A percentile compares a stretch with the other conserved stretches of the same genome.
These are phyloP conservation scores for Ascochyta rabiei DNA, from an alignment of 2,329 filamentous ascomycete genomes.

Conservation along the genomic window DNA sequence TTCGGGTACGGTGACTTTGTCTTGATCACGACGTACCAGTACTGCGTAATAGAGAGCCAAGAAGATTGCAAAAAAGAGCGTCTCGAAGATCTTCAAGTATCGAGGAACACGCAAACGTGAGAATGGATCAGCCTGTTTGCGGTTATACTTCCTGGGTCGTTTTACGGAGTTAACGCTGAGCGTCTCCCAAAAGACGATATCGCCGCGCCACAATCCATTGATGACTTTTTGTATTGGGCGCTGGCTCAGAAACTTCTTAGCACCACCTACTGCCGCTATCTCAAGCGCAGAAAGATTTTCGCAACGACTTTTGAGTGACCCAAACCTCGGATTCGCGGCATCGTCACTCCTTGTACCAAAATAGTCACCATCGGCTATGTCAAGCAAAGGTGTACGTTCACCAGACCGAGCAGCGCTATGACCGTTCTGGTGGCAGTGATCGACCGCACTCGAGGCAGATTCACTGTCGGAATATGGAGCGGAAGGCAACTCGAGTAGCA, in stretches of 20 bases:
- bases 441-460: slow-evolving; percentile 13
- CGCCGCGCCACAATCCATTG: slow-evolving; percentile 79
- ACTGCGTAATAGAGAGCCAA: slow-evolving; percentile 86
- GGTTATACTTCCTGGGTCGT: slow-evolving; percentile 76
- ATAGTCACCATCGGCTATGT: slow-evolving; percentile 26
- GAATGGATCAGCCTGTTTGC: slow-evolving; percentile 51
- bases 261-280: slow-evolving; percentile 79
- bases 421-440: slow-evolving; percentile 20
- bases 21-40: slow-evolving; percentile 72
- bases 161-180: slow-evolving; percentile 76
- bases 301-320: slow-evolving; percentile 74
- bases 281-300: slow-evolving; percentile 83
- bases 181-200: slow-evolving; percentile 85
- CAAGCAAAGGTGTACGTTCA: slow-evolving; percentile 38
- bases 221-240: slow-evolving; percentile 81
- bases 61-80: slow-evolving; percentile 78
- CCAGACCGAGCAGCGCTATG: slow-evolving; percentile 6
- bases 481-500: slow-evolving; percentile 72
- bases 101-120: slow-evolving; percentile 78
- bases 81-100: slow-evolving; percentile 85
- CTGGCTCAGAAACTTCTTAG: slow-evolving; percentile 85
- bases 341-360: slow-evolving; percentile 33
- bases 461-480: slow-evolving; percentile 21
- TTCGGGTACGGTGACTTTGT: slow-evolving; percentile 71
- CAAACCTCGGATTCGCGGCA: slow-evolving; percentile 51